Conservation (phyloP, 1,284 basidiomycete species). For the Pterulicium gracile region DNA sequence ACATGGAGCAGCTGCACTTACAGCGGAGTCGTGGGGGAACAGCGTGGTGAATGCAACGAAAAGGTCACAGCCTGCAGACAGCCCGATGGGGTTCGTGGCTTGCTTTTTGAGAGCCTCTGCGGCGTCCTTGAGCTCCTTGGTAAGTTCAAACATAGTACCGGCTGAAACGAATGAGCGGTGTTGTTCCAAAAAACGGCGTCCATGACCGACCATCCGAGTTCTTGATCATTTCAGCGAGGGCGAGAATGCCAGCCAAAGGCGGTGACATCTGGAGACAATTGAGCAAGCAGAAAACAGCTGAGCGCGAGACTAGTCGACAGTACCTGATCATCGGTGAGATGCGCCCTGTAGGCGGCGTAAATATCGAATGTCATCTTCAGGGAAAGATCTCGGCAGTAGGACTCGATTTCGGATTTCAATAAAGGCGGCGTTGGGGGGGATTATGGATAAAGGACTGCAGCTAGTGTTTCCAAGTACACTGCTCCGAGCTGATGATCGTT, state of each 20-base stretch:
- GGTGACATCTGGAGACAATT: constrained; percentile 50
- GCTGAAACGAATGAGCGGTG: constrained; percentile 27
- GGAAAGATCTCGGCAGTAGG: too few species aligned
- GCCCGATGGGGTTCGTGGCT: constrained; percentile 72
- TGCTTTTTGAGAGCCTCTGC: constrained; percentile 55
- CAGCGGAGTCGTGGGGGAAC: constrained; percentile 74
- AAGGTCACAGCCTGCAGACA: constrained; percentile 84
- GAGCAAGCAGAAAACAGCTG: not conserved
- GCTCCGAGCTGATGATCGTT: too few species aligned
- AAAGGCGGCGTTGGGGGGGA: too few species aligned
- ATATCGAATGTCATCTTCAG: constrained; percentile 35
- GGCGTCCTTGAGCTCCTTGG: constrained; percentile 70
- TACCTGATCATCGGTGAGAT: constrained; percentile 46
- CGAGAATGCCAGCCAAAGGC: constrained; percentile 81
- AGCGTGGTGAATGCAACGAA: constrained; percentile 84
- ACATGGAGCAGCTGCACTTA: constrained; percentile 25
- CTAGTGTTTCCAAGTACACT: too few species aligned
- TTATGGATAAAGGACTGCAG: too few species aligned
- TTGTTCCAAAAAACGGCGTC: constrained; percentile 9
- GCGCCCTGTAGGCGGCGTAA: constrained; percentile 40
- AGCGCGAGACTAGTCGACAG: not conserved
- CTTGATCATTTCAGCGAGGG: constrained; percentile 69
- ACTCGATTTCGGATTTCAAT: too few species aligned
- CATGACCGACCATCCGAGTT: constrained; percentile 51
- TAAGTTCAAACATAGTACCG: constrained; percentile 86